Conservation (phyloP, 2,329 filamentous ascomycete species). For the Colletotrichum tabaci region DNA sequence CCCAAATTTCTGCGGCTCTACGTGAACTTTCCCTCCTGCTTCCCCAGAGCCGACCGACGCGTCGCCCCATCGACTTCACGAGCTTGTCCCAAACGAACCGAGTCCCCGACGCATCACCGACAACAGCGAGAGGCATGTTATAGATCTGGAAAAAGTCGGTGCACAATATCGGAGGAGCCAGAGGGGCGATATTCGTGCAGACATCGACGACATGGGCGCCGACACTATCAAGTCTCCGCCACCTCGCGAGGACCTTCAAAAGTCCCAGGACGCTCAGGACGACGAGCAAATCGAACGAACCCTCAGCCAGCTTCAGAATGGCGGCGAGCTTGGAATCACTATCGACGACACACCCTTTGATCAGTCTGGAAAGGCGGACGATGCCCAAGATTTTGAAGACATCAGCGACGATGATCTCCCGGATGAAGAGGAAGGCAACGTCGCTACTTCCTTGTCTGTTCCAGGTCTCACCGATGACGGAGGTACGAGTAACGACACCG, state of each 20-base stretch:
- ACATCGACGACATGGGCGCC: conserved; percentile 39
- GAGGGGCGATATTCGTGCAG: conserved; percentile 35
- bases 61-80: conserved; percentile 40
- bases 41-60: conserved; percentile 39
- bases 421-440: conserved; percentile 76
- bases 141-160: conserved; percentile 29
- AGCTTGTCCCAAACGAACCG: conserved; percentile 32
- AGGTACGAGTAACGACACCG: conserved; percentile 71
- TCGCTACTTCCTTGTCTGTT: conserved; percentile 61
- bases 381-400: conserved; percentile 92
- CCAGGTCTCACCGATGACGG: conserved; percentile 72
- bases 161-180: conserved; percentile 39
- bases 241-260: conserved; percentile 57
- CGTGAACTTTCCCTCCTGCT: conserved; percentile 44
- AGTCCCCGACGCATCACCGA: conserved; percentile 27
- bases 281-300: conserved; percentile 63
- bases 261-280: conserved; percentile 63
- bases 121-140: conserved; percentile 38
- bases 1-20: conserved; percentile 42
- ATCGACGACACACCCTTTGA: conserved; percentile 68
- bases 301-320: conserved; percentile 59
- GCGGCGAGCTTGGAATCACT: conserved; percentile 55
- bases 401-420: conserved; percentile 93
- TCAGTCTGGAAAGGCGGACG: conserved; percentile 86
- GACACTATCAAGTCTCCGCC: conserved; percentile 43